Conservation (phyloP, 208 protist species). For the Crithidia expoeki region DNA sequence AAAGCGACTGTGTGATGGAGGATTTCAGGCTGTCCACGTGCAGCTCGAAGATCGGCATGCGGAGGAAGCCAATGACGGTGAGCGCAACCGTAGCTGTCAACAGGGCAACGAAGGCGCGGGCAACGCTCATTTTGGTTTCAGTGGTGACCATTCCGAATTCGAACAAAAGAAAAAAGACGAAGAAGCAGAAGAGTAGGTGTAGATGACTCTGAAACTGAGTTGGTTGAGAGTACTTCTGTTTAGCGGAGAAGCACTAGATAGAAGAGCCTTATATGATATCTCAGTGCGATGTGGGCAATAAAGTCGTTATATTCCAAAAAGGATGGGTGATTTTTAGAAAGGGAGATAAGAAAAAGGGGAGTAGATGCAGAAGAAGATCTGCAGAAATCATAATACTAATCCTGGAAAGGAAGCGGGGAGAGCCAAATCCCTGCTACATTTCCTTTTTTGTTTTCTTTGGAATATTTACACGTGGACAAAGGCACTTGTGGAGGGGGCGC, state of each 20-base stretch:
- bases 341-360: constrained; percentile 1
- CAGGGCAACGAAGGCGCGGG: constrained; percentile 25
- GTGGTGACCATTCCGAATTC: constrained; percentile 11
- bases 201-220: background rate
- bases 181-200: background rate
- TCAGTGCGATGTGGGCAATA: no score
- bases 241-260: no score
- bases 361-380: no score
- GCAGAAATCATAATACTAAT: no score
- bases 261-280: no score
- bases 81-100: constrained; percentile 5
- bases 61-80: constrained; percentile 2
- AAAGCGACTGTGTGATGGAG: constrained; percentile 41
- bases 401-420: no score
- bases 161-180: background rate
- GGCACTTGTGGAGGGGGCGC: no score
- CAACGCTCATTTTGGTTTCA: constrained; percentile 12
- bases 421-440: no score
- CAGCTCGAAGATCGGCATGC: constrained; percentile 30
- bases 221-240: background rate
- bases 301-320: no score
- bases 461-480: no score
- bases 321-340: no score
- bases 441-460: no score
- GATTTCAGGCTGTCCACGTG: constrained; percentile 14